Evolutionary conservation across 2,329 filamentous ascomycete species (phyloP).

Genomic region (Plenodomus biglobosus): DNA sequence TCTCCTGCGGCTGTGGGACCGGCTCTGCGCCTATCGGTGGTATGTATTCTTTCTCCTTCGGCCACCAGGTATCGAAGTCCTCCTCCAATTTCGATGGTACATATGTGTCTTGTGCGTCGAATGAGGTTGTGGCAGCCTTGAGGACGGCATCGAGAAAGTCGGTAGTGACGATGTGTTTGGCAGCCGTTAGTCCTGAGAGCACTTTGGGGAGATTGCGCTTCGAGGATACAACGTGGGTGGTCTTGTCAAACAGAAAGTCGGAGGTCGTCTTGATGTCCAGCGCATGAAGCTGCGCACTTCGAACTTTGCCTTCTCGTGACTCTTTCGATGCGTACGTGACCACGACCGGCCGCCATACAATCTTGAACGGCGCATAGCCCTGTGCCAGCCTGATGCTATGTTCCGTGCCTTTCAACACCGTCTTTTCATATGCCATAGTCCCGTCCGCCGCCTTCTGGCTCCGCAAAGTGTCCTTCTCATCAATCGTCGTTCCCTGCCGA

Average conservation of each 20-base stretch:
- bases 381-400: conserved; percentile 73
- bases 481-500: conserved; percentile 78
- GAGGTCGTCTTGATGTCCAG: conserved; percentile 85
- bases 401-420: conserved; percentile 38
- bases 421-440: conserved; percentile 26
- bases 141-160: conserved; percentile 74
- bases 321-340: conserved; percentile 77
- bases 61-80: conserved; percentile 80
- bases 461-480: conserved; percentile 67
- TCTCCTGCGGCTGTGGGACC: conserved; percentile 64
- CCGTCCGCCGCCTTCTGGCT: conserved; percentile 54
- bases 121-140: conserved; percentile 54
- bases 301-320: conserved; percentile 53
- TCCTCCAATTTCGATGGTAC: conserved; percentile 66
- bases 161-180: conserved; percentile 72
- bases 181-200: conserved; percentile 82
- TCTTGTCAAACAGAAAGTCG: conserved; percentile 69
- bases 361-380: conserved; percentile 65
- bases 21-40: conserved; percentile 77
- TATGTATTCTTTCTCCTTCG: conserved; percentile 69
- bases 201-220: conserved; percentile 90
- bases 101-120: conserved; percentile 48
- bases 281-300: conserved; percentile 69
- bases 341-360: conserved; percentile 79
- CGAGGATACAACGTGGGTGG: conserved; percentile 84